Percentiles rank a stretch among this genome's conserved stretches.
Evolutionary conservation across 176 grass and related monocot species (phyloP).

Genomic region (Paspalum notatum): DNA sequence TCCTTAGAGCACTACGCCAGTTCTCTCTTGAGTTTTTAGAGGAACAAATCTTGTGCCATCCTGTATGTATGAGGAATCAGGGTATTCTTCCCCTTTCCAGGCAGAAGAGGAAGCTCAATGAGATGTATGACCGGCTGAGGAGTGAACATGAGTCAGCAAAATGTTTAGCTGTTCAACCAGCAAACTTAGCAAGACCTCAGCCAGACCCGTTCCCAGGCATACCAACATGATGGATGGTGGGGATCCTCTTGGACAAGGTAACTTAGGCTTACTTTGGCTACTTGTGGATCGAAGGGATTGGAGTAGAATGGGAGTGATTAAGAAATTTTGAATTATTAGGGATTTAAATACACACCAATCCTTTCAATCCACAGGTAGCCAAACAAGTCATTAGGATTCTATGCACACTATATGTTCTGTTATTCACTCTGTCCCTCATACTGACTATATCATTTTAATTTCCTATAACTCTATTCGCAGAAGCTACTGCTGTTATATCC

Average conservation of each 20-base stretch:
- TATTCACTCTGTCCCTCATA: no score
- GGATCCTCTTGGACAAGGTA: conserved; percentile 59
- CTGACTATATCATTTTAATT: neutral
- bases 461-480: neutral
- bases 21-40: conserved; percentile 1
- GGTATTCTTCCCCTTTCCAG: conserved; percentile 41
- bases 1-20: no score
- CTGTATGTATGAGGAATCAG: conserved; percentile 16
- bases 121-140: conserved; percentile 93
- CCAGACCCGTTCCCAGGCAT: conserved; percentile 68
- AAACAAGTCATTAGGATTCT: no score
- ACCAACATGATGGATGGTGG: conserved; percentile 52
- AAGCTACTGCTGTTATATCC: conserved; percentile 15
- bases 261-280: no score
- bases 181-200: conserved; percentile 65
- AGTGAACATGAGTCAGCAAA: conserved; percentile 70
- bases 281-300: no score
- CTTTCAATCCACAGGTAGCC: no score
- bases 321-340: no score
- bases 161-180: conserved; percentile 73
- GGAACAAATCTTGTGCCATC: conserved; percentile 2
- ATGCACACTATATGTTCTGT: no score
- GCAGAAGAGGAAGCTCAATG: conserved; percentile 92
- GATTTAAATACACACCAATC: no score
- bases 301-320: no score